Conservation (phyloP, 352 stramenopile species). For the Pythium sp. region DNA sequence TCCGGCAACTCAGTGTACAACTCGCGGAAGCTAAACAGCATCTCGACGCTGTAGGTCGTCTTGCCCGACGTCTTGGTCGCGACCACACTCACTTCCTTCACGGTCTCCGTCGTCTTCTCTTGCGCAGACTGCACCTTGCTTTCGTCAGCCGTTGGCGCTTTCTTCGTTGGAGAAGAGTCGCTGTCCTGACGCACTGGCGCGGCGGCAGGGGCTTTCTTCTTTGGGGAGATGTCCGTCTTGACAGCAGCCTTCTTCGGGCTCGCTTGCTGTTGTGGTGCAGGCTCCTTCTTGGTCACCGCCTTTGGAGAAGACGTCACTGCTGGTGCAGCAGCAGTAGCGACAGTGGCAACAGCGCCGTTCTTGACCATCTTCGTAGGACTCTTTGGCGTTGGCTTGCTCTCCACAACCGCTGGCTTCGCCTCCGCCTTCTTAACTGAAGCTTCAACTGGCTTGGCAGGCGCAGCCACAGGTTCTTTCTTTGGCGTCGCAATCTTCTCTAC, state of each 20-base stretch:
- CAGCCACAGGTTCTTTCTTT: constrained; percentile 5
- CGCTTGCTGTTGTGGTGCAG: neutral
- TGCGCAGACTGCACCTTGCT: neutral
- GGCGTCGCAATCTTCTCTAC: constrained; percentile 1
- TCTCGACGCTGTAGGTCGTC: constrained; percentile 51
- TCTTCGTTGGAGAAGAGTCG: constrained; percentile 12
- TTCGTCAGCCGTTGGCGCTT: constrained; percentile 6
- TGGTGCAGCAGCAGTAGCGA: neutral
- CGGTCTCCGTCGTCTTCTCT: constrained; percentile 11
- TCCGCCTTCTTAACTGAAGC: constrained; percentile 11
- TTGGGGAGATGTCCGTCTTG: constrained; percentile 10
- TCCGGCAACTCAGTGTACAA: constrained; percentile 51
- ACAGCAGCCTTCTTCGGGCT: constrained; percentile 11
- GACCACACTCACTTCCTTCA: constrained; percentile 32
- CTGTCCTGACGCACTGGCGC: constrained; percentile 2
- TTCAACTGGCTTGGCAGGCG: neutral
- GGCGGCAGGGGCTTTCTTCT: constrained; percentile 3
- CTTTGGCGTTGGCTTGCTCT: constrained; percentile 16
- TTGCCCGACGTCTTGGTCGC: constrained; percentile 40
- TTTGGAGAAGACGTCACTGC: constrained; percentile 6
- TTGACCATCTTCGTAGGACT: constrained; percentile 16
- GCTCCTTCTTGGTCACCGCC: constrained; percentile 11
- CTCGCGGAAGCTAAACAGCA: constrained; percentile 63
- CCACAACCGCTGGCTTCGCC: constrained; percentile 8
- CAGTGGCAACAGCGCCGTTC: constrained; percentile 3